These are phyloP conservation scores for Sambucus nigra DNA, from an alignment of 129 eudicot species.

Conservation along the genomic window DNA sequence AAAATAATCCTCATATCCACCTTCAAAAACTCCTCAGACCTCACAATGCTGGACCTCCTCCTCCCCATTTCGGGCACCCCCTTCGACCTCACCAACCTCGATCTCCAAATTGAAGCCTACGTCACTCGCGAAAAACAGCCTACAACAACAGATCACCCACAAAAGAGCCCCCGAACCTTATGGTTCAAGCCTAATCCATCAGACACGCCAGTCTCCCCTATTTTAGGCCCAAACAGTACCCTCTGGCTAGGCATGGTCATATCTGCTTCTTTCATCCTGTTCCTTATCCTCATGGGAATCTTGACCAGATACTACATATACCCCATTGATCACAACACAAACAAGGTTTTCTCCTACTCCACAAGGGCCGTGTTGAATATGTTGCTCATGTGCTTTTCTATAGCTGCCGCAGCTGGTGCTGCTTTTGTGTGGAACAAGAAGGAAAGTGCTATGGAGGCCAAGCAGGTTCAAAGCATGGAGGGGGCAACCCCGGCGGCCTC, in stretches of 20 bases:
- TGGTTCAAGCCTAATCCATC: conserved; percentile 65
- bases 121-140: conserved; percentile 54
- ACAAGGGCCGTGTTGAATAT: conserved; percentile 30
- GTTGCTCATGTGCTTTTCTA: conserved; percentile 41
- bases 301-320: conserved; percentile 63
- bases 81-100: conserved; percentile 30
- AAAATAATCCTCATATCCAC: conserved; percentile 41
- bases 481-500: conserved; percentile 42
- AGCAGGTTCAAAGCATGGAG: conserved; percentile 53
- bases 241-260: conserved; percentile 69
- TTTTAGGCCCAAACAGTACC: conserved; percentile 62
- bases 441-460: conserved; percentile 27
- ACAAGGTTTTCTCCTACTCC: conserved; percentile 29
- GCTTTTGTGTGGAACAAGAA: conserved; percentile 59
- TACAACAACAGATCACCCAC: conserved; percentile 7
- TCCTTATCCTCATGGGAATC: conserved; percentile 53
- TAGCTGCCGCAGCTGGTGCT: conserved; percentile 25
- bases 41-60: conserved; percentile 70
- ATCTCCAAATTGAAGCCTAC: conserved; percentile 67
- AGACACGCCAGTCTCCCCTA: conserved; percentile 50
- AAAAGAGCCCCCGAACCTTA: conserved; percentile 19
- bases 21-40: conserved; percentile 59
- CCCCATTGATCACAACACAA: conserved; percentile 64
- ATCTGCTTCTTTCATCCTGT: conserved; percentile 46
- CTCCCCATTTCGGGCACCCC: conserved; percentile 43